Evolutionary conservation across 805 yeast genomes (phyloP).

Genomic region (Nakazawaea molendinolei): DNA sequence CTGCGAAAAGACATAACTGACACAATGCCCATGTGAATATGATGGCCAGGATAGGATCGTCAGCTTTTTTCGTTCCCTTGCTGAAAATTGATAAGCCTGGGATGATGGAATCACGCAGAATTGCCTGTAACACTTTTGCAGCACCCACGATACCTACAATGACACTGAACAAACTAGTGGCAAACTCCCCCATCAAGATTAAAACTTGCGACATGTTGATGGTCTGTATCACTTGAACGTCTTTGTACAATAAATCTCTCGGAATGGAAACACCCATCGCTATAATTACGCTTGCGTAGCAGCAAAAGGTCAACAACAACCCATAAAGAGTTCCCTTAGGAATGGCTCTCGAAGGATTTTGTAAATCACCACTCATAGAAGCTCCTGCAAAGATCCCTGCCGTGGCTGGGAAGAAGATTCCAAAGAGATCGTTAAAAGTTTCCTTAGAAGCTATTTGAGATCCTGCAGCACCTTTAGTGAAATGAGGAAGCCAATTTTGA

Average conservation of each 20-base stretch:
- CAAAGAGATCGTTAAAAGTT: constrained; percentile 80
- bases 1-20: constrained; percentile 81
- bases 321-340: constrained; percentile 95
- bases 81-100: constrained; percentile 68
- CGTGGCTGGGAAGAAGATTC: constrained; percentile 95
- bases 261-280: constrained; percentile 79
- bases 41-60: constrained; percentile 62
- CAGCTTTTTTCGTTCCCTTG: constrained; percentile 34
- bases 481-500: constrained; percentile 68
- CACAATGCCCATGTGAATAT: constrained; percentile 74
- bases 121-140: constrained; percentile 84
- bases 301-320: constrained; percentile 62
- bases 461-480: constrained; percentile 91
- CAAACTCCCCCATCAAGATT: constrained; percentile 80
- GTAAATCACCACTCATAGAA: constrained; percentile 92
- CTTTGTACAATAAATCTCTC: constrained; percentile 65
- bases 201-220: constrained; percentile 62
- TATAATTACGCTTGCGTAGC: constrained; percentile 75
- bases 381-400: constrained; percentile 99
- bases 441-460: constrained; percentile 58
- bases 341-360: constrained; percentile 79
- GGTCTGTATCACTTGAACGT: constrained; percentile 81
- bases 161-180: constrained; percentile 87
- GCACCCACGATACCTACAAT: constrained; percentile 97
- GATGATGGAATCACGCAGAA: constrained; percentile 80